Percentiles rank a stretch among this genome's conserved stretches.
Evolutionary conservation across 129 eudicot genomes (phyloP).

Genomic region (Kitagawia praeruptora): DNA sequence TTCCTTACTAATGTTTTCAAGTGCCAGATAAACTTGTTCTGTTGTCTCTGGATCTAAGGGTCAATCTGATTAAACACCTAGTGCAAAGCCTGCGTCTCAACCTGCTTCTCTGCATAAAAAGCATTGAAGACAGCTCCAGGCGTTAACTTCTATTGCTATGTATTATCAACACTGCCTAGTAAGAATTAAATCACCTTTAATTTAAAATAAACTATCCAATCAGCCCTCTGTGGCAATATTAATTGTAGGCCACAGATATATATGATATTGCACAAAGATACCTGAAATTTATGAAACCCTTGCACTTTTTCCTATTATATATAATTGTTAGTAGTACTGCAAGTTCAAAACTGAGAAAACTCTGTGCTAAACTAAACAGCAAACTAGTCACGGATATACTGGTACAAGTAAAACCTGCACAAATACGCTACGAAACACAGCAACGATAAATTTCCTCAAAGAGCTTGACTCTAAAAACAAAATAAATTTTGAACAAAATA

Average conservation of each 20-base stretch:
- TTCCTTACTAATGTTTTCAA: conserved; percentile 32
- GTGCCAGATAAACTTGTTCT: conserved; percentile 30
- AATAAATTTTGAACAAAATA: neutral
- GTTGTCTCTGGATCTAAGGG: conserved; percentile 50
- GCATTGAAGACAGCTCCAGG: conserved; percentile 73
- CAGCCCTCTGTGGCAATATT: neutral
- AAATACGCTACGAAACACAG: neutral
- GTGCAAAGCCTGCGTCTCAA: conserved; percentile 54
- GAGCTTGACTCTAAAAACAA: neutral
- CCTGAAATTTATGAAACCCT: neutral
- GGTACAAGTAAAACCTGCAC: neutral
- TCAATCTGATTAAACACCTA: conserved; percentile 45
- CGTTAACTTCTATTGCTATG: conserved; percentile 39
- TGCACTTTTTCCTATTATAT: neutral
- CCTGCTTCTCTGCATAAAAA: conserved; percentile 93
- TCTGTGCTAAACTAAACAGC: neutral
- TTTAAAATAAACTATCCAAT: neutral
- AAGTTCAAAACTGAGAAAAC: neutral
- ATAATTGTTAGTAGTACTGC: neutral
- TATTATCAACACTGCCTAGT: conserved; percentile 16
- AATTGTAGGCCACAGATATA: neutral
- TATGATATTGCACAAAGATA: neutral
- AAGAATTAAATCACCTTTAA: neutral
- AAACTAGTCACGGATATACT: neutral
- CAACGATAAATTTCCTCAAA: neutral